phyloP scores from a whole-genome alignment of 2,329 filamentous ascomycete species.

The Huntiella abstrusa region DNA sequence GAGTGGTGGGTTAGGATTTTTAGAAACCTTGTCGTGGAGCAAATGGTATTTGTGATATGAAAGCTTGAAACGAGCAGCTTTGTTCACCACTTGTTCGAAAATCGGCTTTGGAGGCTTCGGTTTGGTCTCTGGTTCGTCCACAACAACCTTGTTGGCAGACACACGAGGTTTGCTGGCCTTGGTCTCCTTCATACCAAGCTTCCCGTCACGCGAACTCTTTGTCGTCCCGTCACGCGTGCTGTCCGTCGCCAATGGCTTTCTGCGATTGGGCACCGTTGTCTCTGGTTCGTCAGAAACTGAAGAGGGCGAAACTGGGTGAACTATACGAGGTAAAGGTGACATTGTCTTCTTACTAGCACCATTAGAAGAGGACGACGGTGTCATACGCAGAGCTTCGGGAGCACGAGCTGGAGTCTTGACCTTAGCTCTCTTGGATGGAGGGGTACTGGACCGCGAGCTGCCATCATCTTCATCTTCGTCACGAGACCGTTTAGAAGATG shows the following conservation, averaged over 20 bases:
- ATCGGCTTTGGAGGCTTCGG: slow-evolving; percentile 17
- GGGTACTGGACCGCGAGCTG: slow-evolving; percentile 40
- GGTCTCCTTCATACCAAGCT: slow-evolving; percentile 4
- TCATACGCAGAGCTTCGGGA: slow-evolving; percentile 5
- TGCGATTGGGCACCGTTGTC: slow-evolving; percentile 16
- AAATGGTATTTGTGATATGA: slow-evolving; percentile 38
- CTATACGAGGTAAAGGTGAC: slow-evolving; percentile 1
- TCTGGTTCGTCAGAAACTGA: slow-evolving; percentile 7
- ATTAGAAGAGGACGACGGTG: slow-evolving; percentile 5
- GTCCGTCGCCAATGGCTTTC: slow-evolving; percentile 11
- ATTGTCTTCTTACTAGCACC: slow-evolving; percentile 1
- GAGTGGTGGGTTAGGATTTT: slow-evolving; percentile 29
- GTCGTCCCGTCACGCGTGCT: background rate
- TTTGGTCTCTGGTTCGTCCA: slow-evolving; percentile 13
- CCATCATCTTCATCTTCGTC: slow-evolving; percentile 34
- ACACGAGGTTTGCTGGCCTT: slow-evolving; percentile 12
- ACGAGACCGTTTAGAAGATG: slow-evolving; percentile 29
- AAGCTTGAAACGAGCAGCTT: slow-evolving; percentile 35
- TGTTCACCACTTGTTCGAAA: slow-evolving; percentile 26
- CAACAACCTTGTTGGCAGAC: slow-evolving; percentile 12
- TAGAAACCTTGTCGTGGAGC: slow-evolving; percentile 35
- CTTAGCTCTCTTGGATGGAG: slow-evolving; percentile 39
- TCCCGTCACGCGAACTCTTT: background rate
- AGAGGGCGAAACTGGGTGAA: slow-evolving; percentile 4
- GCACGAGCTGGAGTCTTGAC: slow-evolving; percentile 20